Conservation (phyloP, 139 green algal species). For the Trebouxia sp. region DNA sequence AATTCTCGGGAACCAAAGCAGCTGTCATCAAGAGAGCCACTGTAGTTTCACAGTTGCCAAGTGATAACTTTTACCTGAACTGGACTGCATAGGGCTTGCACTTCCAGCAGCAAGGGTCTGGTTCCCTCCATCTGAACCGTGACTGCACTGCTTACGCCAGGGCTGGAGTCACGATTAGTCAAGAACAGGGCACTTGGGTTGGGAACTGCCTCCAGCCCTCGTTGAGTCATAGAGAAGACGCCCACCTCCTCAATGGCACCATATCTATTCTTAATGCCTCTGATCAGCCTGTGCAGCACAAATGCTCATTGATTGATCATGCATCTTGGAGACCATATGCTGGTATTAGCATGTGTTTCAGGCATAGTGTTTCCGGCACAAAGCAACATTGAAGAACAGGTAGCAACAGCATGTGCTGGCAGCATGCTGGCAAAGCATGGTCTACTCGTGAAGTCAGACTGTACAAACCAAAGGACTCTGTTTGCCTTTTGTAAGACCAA, state of each 20-base stretch:
- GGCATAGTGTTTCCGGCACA: too few species aligned
- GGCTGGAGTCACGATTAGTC: slow-evolving; percentile 36
- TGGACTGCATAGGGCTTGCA: slow-evolving; percentile 81
- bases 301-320: too few species aligned
- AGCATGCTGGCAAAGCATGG: too few species aligned
- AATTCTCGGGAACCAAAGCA: too few species aligned
- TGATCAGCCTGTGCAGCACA: slow-evolving; percentile 62
- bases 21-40: too few species aligned
- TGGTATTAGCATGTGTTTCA: too few species aligned
- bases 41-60: neutral
- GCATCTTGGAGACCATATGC: too few species aligned
- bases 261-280: slow-evolving; percentile 86
- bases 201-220: slow-evolving; percentile 62
- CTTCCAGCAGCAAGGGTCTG: slow-evolving; percentile 82
- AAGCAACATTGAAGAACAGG: too few species aligned
- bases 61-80: neutral
- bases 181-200: slow-evolving; percentile 78
- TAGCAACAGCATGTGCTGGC: too few species aligned
- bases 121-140: slow-evolving; percentile 77
- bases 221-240: slow-evolving; percentile 80
- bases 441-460: too few species aligned
- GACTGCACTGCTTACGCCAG: slow-evolving; percentile 58
- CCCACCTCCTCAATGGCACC: slow-evolving; percentile 83
- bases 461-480: too few species aligned
- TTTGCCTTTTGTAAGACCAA: too few species aligned